Base-by-base conservation (phyloP, 75 land plant species). In the Larix kaempferi region DNA sequence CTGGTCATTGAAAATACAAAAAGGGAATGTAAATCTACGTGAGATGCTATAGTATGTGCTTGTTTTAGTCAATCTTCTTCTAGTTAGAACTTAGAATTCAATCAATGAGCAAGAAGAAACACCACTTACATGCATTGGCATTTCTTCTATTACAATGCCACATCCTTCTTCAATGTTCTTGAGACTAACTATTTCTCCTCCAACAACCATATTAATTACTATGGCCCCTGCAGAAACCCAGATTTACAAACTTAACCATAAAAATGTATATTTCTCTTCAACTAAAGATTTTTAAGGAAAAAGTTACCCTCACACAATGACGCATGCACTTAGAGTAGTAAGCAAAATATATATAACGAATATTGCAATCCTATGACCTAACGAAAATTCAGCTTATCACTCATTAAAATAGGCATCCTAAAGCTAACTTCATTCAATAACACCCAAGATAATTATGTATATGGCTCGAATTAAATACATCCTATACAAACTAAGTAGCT, bases 171-270 rank as follows among this genome's bases (percentile, higher is more conserved):
- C 99, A 56, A 97, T 73, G 73, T 73, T 86, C 76, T 79, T 88
- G 29, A 97, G 84, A 62, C 77, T 84, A 41, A 88, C 90, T 25
- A 97, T 91, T 79, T 97, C 99, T 66, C 95, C 98, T 73, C 99
- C 99, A 74, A 94, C 95, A 75, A 97, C 93, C 91, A 97, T 89
- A 78, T 89, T 94, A 72, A 97, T 89, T 61, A 94, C 93, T 78
- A 91, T 88, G 55, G 91, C 95, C 82, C 91, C 97, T 90, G 79
- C 29, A 81, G 14, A 57, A 12, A 73, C 56, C 23, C 82, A 41
- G 41, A 15, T 71, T 13, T 49, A 16, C 27, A 49, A 14, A 44
- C 63, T 44, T 44, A 6, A 44, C 49, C 49, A 44, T 44, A 44
- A 44, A 41, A 44, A 44, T 44, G 49, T 7, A 44, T 44, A 44